A percentile compares a stretch with the other conserved stretches of the same genome.
Conservation (phyloP, 768 basidiomycete genomes). For the Pleurotus cornucopiae region DNA sequence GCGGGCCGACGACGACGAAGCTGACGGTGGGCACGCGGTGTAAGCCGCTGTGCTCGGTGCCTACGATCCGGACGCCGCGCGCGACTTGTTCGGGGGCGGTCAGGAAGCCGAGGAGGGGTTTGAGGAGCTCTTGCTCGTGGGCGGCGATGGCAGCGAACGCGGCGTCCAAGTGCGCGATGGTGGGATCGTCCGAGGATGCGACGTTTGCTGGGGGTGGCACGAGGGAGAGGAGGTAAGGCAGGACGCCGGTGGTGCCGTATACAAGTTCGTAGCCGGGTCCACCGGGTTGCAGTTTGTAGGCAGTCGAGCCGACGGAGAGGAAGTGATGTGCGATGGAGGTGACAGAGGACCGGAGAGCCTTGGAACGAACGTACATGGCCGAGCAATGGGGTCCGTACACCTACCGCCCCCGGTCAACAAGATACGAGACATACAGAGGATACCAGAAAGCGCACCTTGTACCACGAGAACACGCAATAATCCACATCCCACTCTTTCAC, state of each 20-base stretch:
- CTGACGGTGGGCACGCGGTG: conserved; percentile 63
- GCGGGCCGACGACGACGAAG: conserved; percentile 63
- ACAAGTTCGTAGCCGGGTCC: conserved; percentile 74
- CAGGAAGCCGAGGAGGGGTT: conserved; percentile 51
- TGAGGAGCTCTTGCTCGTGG: conserved; percentile 60
- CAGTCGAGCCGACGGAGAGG: conserved; percentile 37
- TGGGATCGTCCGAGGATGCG: background rate
- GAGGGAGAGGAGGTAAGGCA: conserved; percentile 61
- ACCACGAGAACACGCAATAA: conserved; percentile 66
- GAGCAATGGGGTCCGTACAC: conserved; percentile 75
- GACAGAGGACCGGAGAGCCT: conserved; percentile 47
- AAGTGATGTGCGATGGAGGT: conserved; percentile 69
- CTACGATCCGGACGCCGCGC: conserved; percentile 66
- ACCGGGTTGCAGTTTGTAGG: conserved; percentile 69
- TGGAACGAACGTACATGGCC: conserved; percentile 53
- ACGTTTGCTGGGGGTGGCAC: conserved; percentile 25
- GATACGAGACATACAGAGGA: background rate
- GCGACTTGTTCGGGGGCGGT: conserved; percentile 41
- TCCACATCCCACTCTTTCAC: conserved; percentile 78
- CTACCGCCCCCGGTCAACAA: conserved; percentile 26
- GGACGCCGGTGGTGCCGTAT: conserved; percentile 54
- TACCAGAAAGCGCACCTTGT: conserved; percentile 49
- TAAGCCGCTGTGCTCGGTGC: conserved; percentile 41
- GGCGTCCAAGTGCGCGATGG: conserved; percentile 30
- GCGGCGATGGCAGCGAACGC: conserved; percentile 54